phyloP scores from a whole-genome alignment of 805 yeast genomes.

The Pichia manshurica region DNA sequence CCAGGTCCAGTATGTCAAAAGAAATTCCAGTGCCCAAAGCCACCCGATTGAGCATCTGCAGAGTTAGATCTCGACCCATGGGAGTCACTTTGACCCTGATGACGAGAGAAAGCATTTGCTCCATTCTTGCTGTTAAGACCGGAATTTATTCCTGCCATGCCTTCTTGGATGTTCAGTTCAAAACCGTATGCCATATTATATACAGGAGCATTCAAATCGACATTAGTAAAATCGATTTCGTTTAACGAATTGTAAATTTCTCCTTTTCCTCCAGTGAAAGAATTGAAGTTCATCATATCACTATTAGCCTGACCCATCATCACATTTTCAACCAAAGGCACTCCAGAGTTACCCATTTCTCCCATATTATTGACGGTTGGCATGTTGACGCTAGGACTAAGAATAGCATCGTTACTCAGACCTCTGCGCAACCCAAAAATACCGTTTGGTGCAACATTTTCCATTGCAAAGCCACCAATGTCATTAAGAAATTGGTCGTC shows the following conservation, averaged over 20 bases:
- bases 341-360: neutral
- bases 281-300: slow-evolving; percentile 2
- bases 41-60: neutral
- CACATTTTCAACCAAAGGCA: neutral
- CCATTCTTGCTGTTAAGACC: neutral
- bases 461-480: slow-evolving; percentile 23
- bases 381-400: neutral
- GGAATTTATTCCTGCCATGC: neutral
- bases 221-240: slow-evolving; percentile 36
- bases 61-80: neutral
- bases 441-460: slow-evolving; percentile 16
- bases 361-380: neutral
- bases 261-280: slow-evolving; percentile 6
- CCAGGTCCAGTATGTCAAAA: no score
- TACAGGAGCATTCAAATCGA: slow-evolving; percentile 26
- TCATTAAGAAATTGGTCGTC: slow-evolving; percentile 31
- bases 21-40: slow-evolving; percentile 2
- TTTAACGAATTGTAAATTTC: slow-evolving; percentile 29
- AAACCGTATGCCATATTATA: slow-evolving; percentile 21
- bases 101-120: neutral
- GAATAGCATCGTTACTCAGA: neutral
- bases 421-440: slow-evolving; percentile 5
- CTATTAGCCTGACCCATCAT: neutral
- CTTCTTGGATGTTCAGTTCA: slow-evolving; percentile 5
- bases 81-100: neutral